phyloP scores from a whole-genome alignment of 768 basidiomycete species.

The Pilatotrama ljubarskyi region DNA sequence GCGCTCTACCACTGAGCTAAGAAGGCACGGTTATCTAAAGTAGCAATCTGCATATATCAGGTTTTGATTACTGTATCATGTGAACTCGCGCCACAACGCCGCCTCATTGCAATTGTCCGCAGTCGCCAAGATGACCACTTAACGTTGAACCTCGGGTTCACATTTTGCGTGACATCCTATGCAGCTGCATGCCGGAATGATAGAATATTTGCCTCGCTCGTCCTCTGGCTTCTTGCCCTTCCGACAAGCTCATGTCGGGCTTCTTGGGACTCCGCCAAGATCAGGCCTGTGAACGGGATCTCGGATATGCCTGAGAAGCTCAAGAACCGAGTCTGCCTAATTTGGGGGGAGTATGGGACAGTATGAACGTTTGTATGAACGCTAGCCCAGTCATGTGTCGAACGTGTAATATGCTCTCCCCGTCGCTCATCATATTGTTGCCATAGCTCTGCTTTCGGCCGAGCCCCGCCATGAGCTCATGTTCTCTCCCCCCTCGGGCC shows the following conservation, averaged over 20 bases:
- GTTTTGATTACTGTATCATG: too few species aligned
- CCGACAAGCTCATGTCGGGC: too few species aligned
- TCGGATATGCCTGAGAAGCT: conserved; percentile 7
- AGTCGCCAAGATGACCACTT: too few species aligned
- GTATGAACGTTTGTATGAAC: background rate
- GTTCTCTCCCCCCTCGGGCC: background rate
- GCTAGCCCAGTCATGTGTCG: conserved; percentile 6
- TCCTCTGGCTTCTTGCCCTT: background rate
- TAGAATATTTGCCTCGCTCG: too few species aligned
- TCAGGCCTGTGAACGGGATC: background rate
- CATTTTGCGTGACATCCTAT: too few species aligned
- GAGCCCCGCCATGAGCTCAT: background rate
- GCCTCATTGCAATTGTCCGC: too few species aligned
- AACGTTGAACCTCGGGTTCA: too few species aligned
- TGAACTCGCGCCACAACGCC: too few species aligned
- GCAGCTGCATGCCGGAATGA: too few species aligned
- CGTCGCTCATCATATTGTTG: background rate
- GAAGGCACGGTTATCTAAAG: too few species aligned
- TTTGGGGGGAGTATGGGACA: background rate
- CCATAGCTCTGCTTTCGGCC: background rate
- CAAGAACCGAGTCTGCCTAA: background rate
- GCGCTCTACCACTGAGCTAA: too few species aligned
- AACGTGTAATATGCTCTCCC: conserved; percentile 1
- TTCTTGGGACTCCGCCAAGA: background rate
- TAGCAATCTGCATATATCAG: too few species aligned